Conservation (phyloP, 306 rosid species). For the Echinosophora koreensis region DNA sequence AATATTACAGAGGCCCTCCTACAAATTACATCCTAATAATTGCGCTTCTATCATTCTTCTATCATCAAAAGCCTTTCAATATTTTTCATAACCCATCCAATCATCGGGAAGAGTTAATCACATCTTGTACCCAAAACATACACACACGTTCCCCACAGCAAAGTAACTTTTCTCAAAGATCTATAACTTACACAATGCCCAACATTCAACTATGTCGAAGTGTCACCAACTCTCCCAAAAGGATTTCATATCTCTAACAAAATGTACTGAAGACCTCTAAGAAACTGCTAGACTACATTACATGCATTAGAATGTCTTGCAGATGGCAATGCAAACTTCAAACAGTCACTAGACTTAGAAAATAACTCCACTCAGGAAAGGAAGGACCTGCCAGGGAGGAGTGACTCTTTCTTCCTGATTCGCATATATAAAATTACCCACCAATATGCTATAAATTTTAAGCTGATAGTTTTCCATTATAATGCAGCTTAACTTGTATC, state of each 20-base stretch:
- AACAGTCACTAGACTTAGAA: constrained; percentile 13
- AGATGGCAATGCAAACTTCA: constrained; percentile 1
- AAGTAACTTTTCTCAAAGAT: background rate
- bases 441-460: constrained; percentile 2
- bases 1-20: background rate
- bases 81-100: constrained; percentile 17
- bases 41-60: constrained; percentile 1
- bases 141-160: background rate
- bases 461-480: background rate
- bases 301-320: background rate
- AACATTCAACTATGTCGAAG: background rate
- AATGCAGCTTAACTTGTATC: background rate
- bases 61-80: background rate
- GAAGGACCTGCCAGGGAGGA: background rate
- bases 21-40: background rate
- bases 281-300: background rate
- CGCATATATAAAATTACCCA: constrained; percentile 18
- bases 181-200: background rate
- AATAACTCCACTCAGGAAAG: background rate
- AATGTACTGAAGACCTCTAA: background rate
- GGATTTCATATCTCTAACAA: background rate
- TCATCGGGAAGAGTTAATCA: background rate
- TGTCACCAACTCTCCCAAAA: background rate
- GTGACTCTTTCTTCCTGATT: background rate
- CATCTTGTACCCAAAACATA: background rate